Base-by-base conservation (phyloP, 257 asterid genomes). In the Verbascum thapsus region DNA sequence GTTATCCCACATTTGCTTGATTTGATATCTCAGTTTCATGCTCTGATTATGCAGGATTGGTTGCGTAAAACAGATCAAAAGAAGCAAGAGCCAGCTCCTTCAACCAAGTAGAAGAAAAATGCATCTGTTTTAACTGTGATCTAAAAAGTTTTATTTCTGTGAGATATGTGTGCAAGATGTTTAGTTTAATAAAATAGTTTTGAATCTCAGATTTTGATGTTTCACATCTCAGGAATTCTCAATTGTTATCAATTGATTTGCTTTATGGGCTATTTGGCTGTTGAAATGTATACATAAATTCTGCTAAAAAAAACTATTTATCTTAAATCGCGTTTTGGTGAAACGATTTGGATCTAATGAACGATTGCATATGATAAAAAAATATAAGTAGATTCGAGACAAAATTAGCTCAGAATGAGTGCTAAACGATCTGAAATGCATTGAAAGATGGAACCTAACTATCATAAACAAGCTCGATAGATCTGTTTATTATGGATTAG, bases 41-140 rank as follows among this genome's bases (percentile, higher is more conserved):
- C 15, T 50, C 10, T 37, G 19, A 18, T 67, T 10, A 5, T 57
- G 67, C 79, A 83, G 90, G 86, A 76, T 61, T 74, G 86, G 81
- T 57, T 77, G 61, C 78, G 64, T 15, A 80, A 78, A 74, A 52
- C 76, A 23, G 76, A 73, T 22, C 72, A 72, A 15, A 80, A 43
- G 78, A 80, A 78, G 79, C 72, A 64, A 62, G 87, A 81, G 12
- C 50, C 71, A 7, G 66, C 77, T 26, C 53, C 71, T 61, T 61
- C 78, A 20, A 48, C 78, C 65, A 78, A 81, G 76, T 80, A 77
- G 76, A 53, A 62, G 64, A 44, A 45, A 47, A 17, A 61, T 58
- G 23, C 30, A 19, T 47, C 68, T n/a, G 39, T 38, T 43, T 23
- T 51, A 50, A 43, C 9, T 20, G 30, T 39, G 37, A 16, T 18